Evolutionary conservation across 768 basidiomycete species (phyloP), one percentile per base, ranked within the genome.

Genomic region (Calvatia gigantea): DNA sequence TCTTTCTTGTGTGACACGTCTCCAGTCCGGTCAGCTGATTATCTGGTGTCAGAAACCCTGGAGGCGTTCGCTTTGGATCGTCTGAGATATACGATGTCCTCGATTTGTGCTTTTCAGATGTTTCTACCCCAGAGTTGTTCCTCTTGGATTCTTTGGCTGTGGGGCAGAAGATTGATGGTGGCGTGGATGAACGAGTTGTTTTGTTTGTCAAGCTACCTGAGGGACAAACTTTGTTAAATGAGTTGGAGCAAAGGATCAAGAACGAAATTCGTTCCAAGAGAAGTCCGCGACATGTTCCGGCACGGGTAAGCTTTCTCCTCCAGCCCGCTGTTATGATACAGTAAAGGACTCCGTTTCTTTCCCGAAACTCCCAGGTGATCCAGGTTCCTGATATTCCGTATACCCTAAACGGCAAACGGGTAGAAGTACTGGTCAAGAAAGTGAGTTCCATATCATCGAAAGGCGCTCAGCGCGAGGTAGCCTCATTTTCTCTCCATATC

Each of bases 71-170:
- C 28, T 91, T 91, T 65, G 89, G 89, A 37, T 87, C 88, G 33
- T 79, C 87, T 38, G 91, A 91, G 69, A 79, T 91, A 31, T 91
- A 91, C 68, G 86, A 89, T 64, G 86, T 91, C 51, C 73, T 91
- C 37, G 89, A 89, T 59, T 63, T 74, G 33, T 78, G 76, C 61
- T 87, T 87, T 66, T 77, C 79, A 8, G 67, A 63, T n/a, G 63
- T 75, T 35, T 62, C 67, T 39, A 68, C 15, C 1, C 44, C 69
- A 27, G 70, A 73, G 56, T 64, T 73, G 58, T 63, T 67, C 38
- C 66, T 83, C 42, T 68, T 79, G 54, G 90, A 91, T 67, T 83
- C 79, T 51, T 69, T 91, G 42, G 87, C 85, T 17, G 80, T 91
- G 27, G 89, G 89, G 5, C 85, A 89, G 67, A 78, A 81, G 63